Percentiles rank a stretch among this genome's conserved stretches.
These are phyloP conservation scores for Candida freyschussii DNA, from an alignment of 1,139 yeast species.

Conservation along the genomic window DNA sequence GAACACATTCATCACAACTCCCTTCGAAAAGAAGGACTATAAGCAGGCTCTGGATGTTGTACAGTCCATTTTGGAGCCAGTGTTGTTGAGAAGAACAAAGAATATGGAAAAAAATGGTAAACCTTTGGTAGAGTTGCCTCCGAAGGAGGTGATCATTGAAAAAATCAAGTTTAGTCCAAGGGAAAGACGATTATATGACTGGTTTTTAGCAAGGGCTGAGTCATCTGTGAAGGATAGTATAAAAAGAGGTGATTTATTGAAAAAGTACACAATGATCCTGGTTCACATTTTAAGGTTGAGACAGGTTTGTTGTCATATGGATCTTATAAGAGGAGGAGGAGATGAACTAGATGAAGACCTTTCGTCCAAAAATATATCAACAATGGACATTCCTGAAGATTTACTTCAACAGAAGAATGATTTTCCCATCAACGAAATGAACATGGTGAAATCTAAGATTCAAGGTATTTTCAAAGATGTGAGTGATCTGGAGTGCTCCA, in stretches of 20 bases:
- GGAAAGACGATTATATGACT: conserved; percentile 64
- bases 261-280: conserved; percentile 71
- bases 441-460: conserved; percentile 33
- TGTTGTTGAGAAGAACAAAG: conserved; percentile 80
- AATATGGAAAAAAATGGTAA: conserved; percentile 78
- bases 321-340: conserved; percentile 19
- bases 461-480: conserved; percentile 34
- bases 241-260: conserved; percentile 63
- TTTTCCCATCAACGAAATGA: conserved; percentile 23
- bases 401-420: conserved; percentile 10
- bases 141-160: conserved; percentile 67
- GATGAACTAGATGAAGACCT: conserved; percentile 36
- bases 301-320: conserved; percentile 84
- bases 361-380: conserved; percentile 29
- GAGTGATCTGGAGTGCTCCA: conserved; percentile 72
- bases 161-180: conserved; percentile 59
- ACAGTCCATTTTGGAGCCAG: conserved; percentile 79
- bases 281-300: conserved; percentile 80
- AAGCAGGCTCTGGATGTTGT: conserved; percentile 76
- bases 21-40: conserved; percentile 72
- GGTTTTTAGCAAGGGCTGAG: conserved; percentile 67
- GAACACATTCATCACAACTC: conserved; percentile 82
- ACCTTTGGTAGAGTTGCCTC: conserved; percentile 72
- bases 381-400: conserved; percentile 27
- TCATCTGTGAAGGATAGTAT: conserved; percentile 60